Base-by-base conservation (phyloP, 164 flowering plant genomes). In the Chloranthus sessilifolius region DNA sequence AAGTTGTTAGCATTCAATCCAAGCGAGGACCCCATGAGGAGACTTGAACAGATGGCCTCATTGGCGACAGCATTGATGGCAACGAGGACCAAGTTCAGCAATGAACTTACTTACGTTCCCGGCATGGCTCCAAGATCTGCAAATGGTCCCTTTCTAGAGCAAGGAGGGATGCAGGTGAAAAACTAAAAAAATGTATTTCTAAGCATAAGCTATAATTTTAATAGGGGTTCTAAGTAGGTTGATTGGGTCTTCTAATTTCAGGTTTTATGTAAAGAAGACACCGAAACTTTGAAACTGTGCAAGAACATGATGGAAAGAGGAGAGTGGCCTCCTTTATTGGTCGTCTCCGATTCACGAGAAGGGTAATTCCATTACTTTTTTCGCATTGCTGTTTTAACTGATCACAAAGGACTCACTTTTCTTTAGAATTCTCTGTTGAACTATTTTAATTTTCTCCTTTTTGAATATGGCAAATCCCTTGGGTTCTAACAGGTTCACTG, bases 281-380 rank as follows among this genome's bases (percentile, higher is more conserved):
- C 56, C 20, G 94, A 83, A 29, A 75, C 95, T 31, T 70, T 92
- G 25, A 66, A 66, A 5, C 50, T 68, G 57, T 88, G 95, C 82
- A 86, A 83, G 61, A 67, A 33, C 29, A 88, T 92, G 99, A 79
- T 80, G 79, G 70, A 67, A 49, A 71, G 74, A 70, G 99, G 96
- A 34, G 85, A 88, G 68, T 92, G 96, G 61, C 99, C 95, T 12
- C 99, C 95, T 3, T 75, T 88, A 0, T 59, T 82, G 77, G 99
- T 94, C 58, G 82, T 80, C 39, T 82, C 70, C 65, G 95, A 88
- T 81, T 70, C 84, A 53, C 49, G 17, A 5, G 99, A 94, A 80
- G 97, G 99, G 99, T 92, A 38, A 44, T 78, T 40, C 10, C 16
- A 20, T 29, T 21, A 8, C 23, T 48, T 47, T 17, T 6, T 16